Conservation (phyloP, 2,329 filamentous ascomycete genomes). For the Bipolaris gigantea region DNA sequence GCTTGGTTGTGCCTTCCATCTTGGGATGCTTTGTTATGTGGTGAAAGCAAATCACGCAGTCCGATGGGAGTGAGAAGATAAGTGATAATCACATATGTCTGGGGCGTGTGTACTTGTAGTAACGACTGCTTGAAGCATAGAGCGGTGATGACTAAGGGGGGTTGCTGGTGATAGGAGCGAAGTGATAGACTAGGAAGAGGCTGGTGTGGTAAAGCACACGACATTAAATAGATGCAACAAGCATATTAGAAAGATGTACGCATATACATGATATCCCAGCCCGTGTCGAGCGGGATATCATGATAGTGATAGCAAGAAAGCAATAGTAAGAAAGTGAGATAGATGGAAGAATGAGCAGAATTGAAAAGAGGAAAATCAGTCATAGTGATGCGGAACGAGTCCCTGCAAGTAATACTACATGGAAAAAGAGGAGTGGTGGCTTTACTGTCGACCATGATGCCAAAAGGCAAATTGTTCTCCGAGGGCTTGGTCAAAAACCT, state of each 20-base stretch:
- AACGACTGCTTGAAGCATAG: neutral
- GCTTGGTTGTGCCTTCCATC: constrained; percentile 10
- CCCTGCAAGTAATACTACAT: neutral
- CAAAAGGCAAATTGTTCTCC: neutral
- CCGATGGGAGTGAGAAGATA: neutral
- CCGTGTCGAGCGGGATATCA: neutral
- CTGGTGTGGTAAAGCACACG: neutral
- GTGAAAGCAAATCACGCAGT: constrained; percentile 4
- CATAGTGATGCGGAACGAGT: neutral
- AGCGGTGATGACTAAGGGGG: neutral
- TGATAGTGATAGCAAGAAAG: neutral
- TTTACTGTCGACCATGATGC: neutral
- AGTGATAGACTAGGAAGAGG: neutral
- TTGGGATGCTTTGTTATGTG: neutral
- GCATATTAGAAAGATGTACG: neutral
- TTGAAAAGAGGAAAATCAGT: neutral
- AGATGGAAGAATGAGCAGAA: neutral
- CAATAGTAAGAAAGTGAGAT: neutral
- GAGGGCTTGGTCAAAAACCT: neutral
- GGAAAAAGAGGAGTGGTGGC: neutral
- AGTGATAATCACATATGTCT: neutral
- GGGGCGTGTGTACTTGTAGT: neutral
- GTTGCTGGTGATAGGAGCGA: neutral
- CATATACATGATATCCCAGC: neutral
- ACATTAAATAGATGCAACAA: neutral